Conservation (phyloP, 2,329 filamentous ascomycete genomes). For the Penicillium sp. region DNA sequence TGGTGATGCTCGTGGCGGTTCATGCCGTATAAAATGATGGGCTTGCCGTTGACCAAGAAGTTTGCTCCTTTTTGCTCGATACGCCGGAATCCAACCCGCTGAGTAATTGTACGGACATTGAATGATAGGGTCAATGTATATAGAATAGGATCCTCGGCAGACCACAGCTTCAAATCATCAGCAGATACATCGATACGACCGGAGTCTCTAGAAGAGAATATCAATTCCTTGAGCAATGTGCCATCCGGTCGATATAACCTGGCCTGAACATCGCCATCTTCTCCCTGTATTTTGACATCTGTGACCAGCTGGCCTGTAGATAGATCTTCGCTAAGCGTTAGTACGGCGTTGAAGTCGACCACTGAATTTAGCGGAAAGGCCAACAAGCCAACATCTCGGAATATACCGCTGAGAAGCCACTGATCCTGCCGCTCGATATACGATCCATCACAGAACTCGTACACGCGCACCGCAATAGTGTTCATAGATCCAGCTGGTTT, state of each 20-base stretch:
- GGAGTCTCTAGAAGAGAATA: background rate
- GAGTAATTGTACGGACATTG: constrained; percentile 39
- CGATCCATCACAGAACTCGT: constrained; percentile 67
- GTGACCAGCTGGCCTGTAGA: constrained; percentile 22
- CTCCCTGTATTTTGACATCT: constrained; percentile 56
- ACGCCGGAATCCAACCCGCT: constrained; percentile 63
- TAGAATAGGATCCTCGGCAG: constrained; percentile 64
- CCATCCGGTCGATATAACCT: background rate
- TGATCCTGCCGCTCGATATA: constrained; percentile 71
- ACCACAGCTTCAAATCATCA: constrained; percentile 66
- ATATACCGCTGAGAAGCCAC: constrained; percentile 68
- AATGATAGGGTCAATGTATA: constrained; percentile 53
- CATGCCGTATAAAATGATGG: constrained; percentile 62
- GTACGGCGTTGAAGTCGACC: constrained; percentile 55
- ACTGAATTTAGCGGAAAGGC: constrained; percentile 50
- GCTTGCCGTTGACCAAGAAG: constrained; percentile 62
- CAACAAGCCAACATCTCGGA: constrained; percentile 64
- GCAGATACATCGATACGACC: constrained; percentile 17
- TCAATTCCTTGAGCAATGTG: background rate
- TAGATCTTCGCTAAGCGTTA: constrained; percentile 11
- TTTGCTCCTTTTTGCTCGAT: constrained; percentile 57
- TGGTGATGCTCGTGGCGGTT: constrained; percentile 73
- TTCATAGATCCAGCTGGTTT: constrained; percentile 50
- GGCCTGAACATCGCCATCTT: constrained; percentile 45
- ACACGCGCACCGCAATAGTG: constrained; percentile 63